Percentiles rank a stretch among this genome's conserved stretches.
Conservation (phyloP, 2,329 filamentous ascomycete species). For the Ceratocystis eucalypticola region DNA sequence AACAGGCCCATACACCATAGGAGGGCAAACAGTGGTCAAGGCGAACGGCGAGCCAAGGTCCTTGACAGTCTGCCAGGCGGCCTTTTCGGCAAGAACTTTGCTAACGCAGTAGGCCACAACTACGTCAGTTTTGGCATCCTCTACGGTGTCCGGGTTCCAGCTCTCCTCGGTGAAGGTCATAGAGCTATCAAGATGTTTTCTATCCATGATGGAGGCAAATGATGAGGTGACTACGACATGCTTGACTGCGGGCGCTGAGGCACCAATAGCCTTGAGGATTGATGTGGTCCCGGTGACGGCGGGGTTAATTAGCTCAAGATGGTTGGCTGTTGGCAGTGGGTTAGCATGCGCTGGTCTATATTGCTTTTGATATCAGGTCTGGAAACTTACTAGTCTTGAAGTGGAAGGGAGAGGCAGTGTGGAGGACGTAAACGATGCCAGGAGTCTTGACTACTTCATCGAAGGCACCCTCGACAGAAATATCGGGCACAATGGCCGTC, state of each 20-base stretch:
- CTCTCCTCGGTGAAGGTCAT: slow-evolving; percentile 33
- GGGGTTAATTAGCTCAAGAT: slow-evolving; percentile 42
- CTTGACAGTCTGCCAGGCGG: slow-evolving; percentile 40
- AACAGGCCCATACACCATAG: slow-evolving; percentile 41
- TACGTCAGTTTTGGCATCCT: slow-evolving; percentile 30
- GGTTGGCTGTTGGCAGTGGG: slow-evolving; percentile 28
- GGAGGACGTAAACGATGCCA: slow-evolving; percentile 40
- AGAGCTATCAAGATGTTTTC: slow-evolving; percentile 25
- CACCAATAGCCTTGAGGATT: slow-evolving; percentile 56
- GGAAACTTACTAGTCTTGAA: slow-evolving; percentile 33
- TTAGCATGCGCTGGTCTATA: neutral
- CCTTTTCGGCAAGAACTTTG: slow-evolving; percentile 41
- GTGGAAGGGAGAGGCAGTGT: slow-evolving; percentile 49
- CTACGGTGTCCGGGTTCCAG: slow-evolving; percentile 41
- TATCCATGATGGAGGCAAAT: slow-evolving; percentile 39
- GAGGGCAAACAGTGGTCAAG: slow-evolving; percentile 41
- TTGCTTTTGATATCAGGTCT: neutral
- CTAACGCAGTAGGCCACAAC: slow-evolving; percentile 40
- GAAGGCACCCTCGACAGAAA: slow-evolving; percentile 61
- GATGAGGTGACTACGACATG: slow-evolving; percentile 52
- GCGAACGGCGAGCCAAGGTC: slow-evolving; percentile 34
- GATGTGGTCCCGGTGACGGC: slow-evolving; percentile 50
- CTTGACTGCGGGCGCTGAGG: slow-evolving; percentile 46
- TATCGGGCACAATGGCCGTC: slow-evolving; percentile 58
- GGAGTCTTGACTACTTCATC: slow-evolving; percentile 37